These are phyloP conservation scores for Neoascochyta sp. DNA, from an alignment of 2,329 filamentous ascomycete genomes.

Conservation along the genomic window DNA sequence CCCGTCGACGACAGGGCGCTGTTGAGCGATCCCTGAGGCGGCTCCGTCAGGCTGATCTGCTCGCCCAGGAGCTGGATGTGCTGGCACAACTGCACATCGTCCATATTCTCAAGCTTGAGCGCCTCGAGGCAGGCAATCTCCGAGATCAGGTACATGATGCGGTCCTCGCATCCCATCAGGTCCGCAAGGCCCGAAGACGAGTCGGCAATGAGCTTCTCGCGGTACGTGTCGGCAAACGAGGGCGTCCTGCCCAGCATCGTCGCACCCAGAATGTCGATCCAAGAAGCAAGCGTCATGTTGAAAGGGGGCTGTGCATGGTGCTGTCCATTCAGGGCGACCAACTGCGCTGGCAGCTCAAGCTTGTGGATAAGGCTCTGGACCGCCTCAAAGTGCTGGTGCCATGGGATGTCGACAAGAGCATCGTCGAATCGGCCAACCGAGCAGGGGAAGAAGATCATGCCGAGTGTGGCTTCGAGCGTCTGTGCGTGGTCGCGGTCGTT, in stretches of 20 bases:
- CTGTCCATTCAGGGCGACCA: constrained; percentile 57
- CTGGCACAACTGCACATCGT: constrained; percentile 79
- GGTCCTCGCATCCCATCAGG: constrained; percentile 96
- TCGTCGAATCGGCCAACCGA: constrained; percentile 84
- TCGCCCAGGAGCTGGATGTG: constrained; percentile 85
- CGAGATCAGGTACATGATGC: constrained; percentile 95
- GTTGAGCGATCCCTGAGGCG: constrained; percentile 46
- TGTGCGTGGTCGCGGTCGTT: constrained; percentile 78
- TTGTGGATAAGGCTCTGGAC: constrained; percentile 80
- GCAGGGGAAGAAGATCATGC: constrained; percentile 95
- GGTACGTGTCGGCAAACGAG: constrained; percentile 89
- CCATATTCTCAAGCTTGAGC: constrained; percentile 72
- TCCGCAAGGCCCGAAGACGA: constrained; percentile 73
- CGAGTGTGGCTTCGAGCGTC: constrained; percentile 87
- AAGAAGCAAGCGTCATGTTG: constrained; percentile 90
- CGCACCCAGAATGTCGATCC: constrained; percentile 95
- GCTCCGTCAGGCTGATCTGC: constrained; percentile 79
- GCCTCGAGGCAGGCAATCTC: constrained; percentile 95
- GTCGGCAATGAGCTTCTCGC: constrained; percentile 75
- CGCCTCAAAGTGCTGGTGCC: constrained; percentile 96
- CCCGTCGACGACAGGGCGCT: constrained; percentile 60
- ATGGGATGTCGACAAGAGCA: constrained; percentile 83
- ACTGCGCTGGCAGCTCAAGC: constrained; percentile 69
- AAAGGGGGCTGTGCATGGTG: constrained; percentile 69
- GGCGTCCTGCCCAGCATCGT: constrained; percentile 87